These are phyloP conservation scores for Aspergillus transmontanensis DNA, from an alignment of 2,329 filamentous ascomycete genomes.

Conservation along the genomic window DNA sequence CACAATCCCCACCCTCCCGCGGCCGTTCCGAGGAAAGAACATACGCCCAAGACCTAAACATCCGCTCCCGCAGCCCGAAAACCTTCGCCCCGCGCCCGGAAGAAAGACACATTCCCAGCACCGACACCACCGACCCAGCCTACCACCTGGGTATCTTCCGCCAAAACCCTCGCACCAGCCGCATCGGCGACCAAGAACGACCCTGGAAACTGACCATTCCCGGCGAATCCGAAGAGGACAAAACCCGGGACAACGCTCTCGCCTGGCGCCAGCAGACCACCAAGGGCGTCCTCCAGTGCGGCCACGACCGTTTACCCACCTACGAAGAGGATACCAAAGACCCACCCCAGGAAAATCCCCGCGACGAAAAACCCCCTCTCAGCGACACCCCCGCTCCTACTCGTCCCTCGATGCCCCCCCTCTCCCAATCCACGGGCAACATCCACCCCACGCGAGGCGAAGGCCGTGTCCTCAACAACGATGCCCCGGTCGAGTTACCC, in stretches of 20 bases:
- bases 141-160: conserved; percentile 37
- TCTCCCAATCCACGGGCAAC: conserved; percentile 4
- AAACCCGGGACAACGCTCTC: neutral
- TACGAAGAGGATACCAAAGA: conserved; percentile 21
- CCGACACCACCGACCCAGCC: conserved; percentile 28
- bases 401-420: neutral
- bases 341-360: neutral
- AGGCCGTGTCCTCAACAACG: conserved; percentile 24
- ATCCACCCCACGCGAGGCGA: conserved; percentile 27
- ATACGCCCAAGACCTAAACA: conserved; percentile 37
- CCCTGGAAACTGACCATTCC: conserved; percentile 41
- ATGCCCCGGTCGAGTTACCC: conserved; percentile 38
- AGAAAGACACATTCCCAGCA: conserved; percentile 24
- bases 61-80: conserved; percentile 41
- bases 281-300: conserved; percentile 7
- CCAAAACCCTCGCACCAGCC: conserved; percentile 32
- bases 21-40: conserved; percentile 20
- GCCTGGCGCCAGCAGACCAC: conserved; percentile 15
- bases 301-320: conserved; percentile 11
- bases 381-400: neutral
- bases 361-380: neutral
- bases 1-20: conserved; percentile 18
- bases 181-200: conserved; percentile 38
- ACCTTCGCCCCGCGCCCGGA: conserved; percentile 28
- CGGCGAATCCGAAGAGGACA: conserved; percentile 19